Percentiles rank a stretch among this genome's conserved stretches.
phyloP scores from a whole-genome alignment of 768 basidiomycete species.

The Candolleomyces aberdarensis region DNA sequence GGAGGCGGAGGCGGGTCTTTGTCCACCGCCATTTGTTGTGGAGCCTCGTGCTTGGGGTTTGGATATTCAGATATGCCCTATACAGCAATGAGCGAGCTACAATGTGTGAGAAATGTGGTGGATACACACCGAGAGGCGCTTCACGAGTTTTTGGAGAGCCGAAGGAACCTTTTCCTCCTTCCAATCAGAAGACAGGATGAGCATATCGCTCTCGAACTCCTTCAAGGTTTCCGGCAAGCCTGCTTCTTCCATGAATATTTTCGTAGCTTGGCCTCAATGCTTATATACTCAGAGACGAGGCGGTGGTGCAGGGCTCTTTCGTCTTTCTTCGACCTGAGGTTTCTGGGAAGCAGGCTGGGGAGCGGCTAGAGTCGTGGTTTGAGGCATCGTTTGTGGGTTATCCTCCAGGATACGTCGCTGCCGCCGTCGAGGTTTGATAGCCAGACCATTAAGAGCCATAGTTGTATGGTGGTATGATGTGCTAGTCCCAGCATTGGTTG shows the following conservation, averaged over 20 bases:
- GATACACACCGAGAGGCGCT: slow-evolving; percentile 25
- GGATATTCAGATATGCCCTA: slow-evolving; percentile 7
- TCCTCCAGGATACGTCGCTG: not conserved
- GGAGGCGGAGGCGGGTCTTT: slow-evolving; percentile 3
- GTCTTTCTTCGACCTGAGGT: not conserved
- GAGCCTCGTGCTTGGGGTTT: slow-evolving; percentile 17
- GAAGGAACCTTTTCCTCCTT: slow-evolving; percentile 54
- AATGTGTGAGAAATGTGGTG: not conserved
- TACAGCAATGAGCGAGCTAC: slow-evolving; percentile 18
- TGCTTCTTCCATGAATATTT: slow-evolving; percentile 49
- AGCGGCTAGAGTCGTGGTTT: not conserved
- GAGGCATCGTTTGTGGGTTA: not conserved
- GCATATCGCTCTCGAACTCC: slow-evolving; percentile 69
- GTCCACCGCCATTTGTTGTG: not conserved
- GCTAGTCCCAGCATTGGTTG: slow-evolving; percentile 17
- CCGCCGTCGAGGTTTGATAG: slow-evolving; percentile 3
- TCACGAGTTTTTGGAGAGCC: slow-evolving; percentile 42
- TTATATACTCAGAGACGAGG: slow-evolving; percentile 32
- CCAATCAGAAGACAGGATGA: slow-evolving; percentile 66
- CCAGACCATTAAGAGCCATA: slow-evolving; percentile 10
- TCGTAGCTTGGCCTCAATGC: slow-evolving; percentile 61
- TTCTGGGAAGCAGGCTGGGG: not conserved
- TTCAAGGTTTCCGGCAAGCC: slow-evolving; percentile 56
- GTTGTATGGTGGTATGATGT: not conserved
- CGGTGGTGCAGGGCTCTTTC: slow-evolving; percentile 6